Base-by-base conservation (phyloP, 2,329 filamentous ascomycete genomes). In the Trichoderma harzianum region DNA sequence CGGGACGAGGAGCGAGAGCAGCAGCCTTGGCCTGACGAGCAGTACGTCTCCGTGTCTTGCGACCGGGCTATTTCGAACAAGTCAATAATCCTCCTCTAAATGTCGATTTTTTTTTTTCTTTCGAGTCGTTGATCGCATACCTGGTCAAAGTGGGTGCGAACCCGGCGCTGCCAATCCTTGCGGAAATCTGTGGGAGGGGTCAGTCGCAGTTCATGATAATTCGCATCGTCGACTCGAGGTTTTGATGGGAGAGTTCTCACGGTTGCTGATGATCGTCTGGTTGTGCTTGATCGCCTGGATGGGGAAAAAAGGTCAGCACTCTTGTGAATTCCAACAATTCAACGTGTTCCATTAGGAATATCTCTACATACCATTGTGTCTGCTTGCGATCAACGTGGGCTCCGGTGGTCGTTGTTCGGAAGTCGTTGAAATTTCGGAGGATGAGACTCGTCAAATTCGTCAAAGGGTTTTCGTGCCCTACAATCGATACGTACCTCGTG, bases 111-210 rank as follows among this genome's bases (percentile, higher is more conserved):
- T 51, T 34, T 64, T 24, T 61, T 34, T 65, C 60, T 72, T 57
- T 51, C 32, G 3, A 62, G 21, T 34, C 68, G 64, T 58, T 34
- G 43, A 72, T 75, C 76, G 75, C 83, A 87, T 95, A 97, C 95
- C 94, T 98, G 96, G 90, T 99, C 94, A 89, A 99, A 99, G 91
- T 99, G 96, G 87, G 93, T 93, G 88, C 94, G 93, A 84, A 99
- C 96, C 88, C 95, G 93, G 88, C 94, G 93, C 88, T 98, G 95
- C 96, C 96, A 99, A 90, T 99, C 95, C 94, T 97, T 98, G 88
- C 94, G 95, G 93, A 97, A 97, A 85, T 98, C 93, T 96, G 82
- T 78, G 70, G 71, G 66, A 74, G 76, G 55, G 74, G 79, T 85
- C 80, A 86, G 85, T 83, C 79, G 79, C 79, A 72, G 60, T 69